These are phyloP conservation scores for Phytophthora ohioensis DNA, from an alignment of 352 stramenopile species.

Conservation along the genomic window DNA sequence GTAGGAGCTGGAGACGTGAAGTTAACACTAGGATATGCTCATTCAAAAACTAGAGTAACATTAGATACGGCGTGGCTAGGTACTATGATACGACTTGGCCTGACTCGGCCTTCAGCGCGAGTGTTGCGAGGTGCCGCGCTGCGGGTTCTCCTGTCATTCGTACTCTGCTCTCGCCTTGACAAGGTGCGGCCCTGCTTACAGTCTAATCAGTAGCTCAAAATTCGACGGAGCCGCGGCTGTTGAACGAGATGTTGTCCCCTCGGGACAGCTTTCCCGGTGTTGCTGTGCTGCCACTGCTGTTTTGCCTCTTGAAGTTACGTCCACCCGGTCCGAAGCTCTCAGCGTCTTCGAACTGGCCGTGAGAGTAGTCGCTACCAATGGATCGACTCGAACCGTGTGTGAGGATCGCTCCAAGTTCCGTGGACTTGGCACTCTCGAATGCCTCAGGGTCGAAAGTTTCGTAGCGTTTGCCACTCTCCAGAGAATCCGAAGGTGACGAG, in stretches of 20 bases:
- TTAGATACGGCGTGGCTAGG: constrained; percentile 39
- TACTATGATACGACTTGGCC: constrained; percentile 36
- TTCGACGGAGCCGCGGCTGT: constrained; percentile 60
- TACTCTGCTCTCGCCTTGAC: background rate
- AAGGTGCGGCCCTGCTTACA: constrained; percentile 2
- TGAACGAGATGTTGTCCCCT: constrained; percentile 30
- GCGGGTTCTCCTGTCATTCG: constrained; percentile 7
- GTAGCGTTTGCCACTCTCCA: constrained; percentile 28
- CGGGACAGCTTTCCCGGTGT: constrained; percentile 14
- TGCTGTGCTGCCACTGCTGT: constrained; percentile 17
- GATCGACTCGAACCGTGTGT: constrained; percentile 37
- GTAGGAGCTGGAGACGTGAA: constrained; percentile 21
- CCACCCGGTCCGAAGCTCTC: constrained; percentile 25
- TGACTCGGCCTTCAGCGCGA: constrained; percentile 14
- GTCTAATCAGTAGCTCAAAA: constrained; percentile 50
- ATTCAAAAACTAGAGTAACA: constrained; percentile 43
- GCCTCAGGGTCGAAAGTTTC: constrained; percentile 48
- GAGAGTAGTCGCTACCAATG: constrained; percentile 43
- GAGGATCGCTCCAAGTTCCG: constrained; percentile 18
- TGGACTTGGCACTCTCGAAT: constrained; percentile 50
- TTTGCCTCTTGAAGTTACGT: constrained; percentile 19
- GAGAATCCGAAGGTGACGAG: constrained; percentile 27
- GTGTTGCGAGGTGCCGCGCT: constrained; percentile 3
- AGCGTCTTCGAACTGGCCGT: constrained; percentile 61
- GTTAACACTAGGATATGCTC: background rate